A percentile compares a stretch with the other conserved stretches of the same genome.
Conservation (phyloP, 768 basidiomycete genomes). For the Agaricus blazei region DNA sequence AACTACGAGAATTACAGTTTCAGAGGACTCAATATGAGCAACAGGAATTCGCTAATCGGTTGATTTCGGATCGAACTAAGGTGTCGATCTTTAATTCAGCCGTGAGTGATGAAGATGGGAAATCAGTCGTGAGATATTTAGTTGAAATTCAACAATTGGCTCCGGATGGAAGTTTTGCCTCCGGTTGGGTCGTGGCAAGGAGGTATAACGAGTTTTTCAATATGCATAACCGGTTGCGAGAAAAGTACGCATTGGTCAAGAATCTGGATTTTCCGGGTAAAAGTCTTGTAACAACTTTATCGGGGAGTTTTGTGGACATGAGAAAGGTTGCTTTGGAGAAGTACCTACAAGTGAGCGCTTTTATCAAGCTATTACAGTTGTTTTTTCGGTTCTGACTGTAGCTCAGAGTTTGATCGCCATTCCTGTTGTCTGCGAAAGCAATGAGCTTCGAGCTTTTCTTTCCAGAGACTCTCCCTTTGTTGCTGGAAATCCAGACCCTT, state of each 20-base stretch:
- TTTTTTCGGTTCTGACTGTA: neutral
- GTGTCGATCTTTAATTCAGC: conserved; percentile 85
- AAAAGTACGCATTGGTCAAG: conserved; percentile 61
- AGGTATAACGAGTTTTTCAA: conserved; percentile 93
- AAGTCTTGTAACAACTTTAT: conserved; percentile 82
- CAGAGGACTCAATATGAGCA: conserved; percentile 92
- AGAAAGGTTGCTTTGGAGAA: conserved; percentile 77
- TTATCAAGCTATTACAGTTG: neutral
- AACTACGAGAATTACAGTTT: conserved; percentile 80
- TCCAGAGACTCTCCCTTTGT: conserved; percentile 85
- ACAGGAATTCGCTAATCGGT: conserved; percentile 86
- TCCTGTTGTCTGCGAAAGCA: conserved; percentile 74
- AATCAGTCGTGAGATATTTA: conserved; percentile 87
- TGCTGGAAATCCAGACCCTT: conserved; percentile 48
- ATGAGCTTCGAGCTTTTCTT: conserved; percentile 78
- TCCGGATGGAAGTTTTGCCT: conserved; percentile 70
- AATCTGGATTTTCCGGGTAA: conserved; percentile 90
- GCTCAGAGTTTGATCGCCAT: conserved; percentile 66
- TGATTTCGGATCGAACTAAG: conserved; percentile 77
- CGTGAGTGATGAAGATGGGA: conserved; percentile 78
- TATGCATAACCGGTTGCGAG: conserved; percentile 82
- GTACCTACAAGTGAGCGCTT: conserved; percentile 73
- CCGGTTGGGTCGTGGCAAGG: conserved; percentile 91
- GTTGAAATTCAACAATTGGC: conserved; percentile 88
- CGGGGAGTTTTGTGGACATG: conserved; percentile 82